Conservation (phyloP, 805 yeast species). For the Kockiozyma suomiensis region DNA sequence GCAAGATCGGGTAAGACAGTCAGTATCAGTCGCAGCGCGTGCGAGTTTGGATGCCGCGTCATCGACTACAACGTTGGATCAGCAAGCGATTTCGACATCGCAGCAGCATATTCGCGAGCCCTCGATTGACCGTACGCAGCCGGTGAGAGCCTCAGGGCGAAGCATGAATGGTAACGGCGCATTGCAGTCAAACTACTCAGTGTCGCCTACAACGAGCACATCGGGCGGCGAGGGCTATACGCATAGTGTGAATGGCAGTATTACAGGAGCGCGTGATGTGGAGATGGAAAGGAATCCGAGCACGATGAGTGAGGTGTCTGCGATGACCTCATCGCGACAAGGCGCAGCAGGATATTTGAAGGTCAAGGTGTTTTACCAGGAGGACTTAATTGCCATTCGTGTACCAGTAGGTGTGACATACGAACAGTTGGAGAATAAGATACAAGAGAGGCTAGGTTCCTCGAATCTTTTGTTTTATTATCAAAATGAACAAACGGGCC, state of each 20-base stretch:
- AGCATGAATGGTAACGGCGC: background rate
- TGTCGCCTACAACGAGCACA: conserved; percentile 11
- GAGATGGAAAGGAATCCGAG: conserved; percentile 23
- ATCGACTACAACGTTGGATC: conserved; percentile 2
- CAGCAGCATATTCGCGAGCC: background rate
- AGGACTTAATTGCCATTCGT: conserved; percentile 46
- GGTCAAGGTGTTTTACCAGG: conserved; percentile 45
- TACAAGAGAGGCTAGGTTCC: conserved; percentile 42
- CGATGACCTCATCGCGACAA: conserved; percentile 10
- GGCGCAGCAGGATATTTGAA: conserved; percentile 36
- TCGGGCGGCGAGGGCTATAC: conserved; percentile 5
- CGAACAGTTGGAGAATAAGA: conserved; percentile 39
- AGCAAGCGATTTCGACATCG: background rate
- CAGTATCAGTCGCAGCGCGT: background rate
- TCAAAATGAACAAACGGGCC: conserved; percentile 38
- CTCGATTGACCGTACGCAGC: conserved; percentile 15
- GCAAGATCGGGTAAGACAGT: background rate
- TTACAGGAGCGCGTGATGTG: conserved; percentile 7
- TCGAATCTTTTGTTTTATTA: conserved; percentile 38
- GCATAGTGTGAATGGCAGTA: conserved; percentile 15
- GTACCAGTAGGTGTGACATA: conserved; percentile 43
- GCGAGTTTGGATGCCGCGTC: background rate
- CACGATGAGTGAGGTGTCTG: conserved; percentile 8
- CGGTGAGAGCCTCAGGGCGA: conserved; percentile 1
- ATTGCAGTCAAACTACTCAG: conserved; percentile 1